These are phyloP conservation scores for Gnomoniopsis smithogilvyi DNA, from an alignment of 2,329 filamentous ascomycete genomes.

Conservation along the genomic window DNA sequence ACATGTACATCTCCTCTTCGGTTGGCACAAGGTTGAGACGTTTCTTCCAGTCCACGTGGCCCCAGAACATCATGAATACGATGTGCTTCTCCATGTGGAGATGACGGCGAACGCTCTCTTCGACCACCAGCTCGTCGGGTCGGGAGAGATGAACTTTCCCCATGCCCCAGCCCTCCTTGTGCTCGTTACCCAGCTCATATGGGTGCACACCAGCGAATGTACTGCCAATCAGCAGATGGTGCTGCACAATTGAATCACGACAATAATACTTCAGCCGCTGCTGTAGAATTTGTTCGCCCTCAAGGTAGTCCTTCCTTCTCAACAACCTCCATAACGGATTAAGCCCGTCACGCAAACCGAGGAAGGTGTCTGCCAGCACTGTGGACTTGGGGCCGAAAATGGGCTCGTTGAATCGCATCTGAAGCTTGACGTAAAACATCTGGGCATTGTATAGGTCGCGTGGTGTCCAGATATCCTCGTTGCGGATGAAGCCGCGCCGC, in stretches of 20 bases:
- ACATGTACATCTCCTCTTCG: conserved; percentile 49
- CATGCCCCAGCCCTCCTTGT: conserved; percentile 55
- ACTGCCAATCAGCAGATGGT: conserved; percentile 35
- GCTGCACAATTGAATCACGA: conserved; percentile 17
- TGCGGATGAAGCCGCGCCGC: conserved; percentile 53
- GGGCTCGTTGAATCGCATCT: conserved; percentile 66
- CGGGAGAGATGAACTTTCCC: conserved; percentile 44
- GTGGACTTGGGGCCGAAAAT: conserved; percentile 48
- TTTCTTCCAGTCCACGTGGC: conserved; percentile 53
- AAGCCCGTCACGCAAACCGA: conserved; percentile 54
- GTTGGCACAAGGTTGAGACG: conserved; percentile 49
- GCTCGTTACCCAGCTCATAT: conserved; percentile 47
- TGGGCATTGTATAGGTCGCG: conserved; percentile 59
- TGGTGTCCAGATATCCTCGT: conserved; percentile 52
- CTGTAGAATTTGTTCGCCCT: conserved; percentile 42
- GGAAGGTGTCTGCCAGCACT: conserved; percentile 52
- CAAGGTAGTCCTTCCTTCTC: conserved; percentile 49
- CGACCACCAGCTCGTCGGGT: conserved; percentile 56
- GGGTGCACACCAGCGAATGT: conserved; percentile 47
- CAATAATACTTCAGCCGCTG: conserved; percentile 52
- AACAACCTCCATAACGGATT: conserved; percentile 59
- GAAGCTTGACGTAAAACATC: conserved; percentile 68
- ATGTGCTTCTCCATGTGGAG: conserved; percentile 53
- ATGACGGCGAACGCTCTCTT: conserved; percentile 51
- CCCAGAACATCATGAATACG: conserved; percentile 59